Base-by-base conservation (phyloP, 2,329 filamentous ascomycete species). In the Talaromyces rugulosus region DNA sequence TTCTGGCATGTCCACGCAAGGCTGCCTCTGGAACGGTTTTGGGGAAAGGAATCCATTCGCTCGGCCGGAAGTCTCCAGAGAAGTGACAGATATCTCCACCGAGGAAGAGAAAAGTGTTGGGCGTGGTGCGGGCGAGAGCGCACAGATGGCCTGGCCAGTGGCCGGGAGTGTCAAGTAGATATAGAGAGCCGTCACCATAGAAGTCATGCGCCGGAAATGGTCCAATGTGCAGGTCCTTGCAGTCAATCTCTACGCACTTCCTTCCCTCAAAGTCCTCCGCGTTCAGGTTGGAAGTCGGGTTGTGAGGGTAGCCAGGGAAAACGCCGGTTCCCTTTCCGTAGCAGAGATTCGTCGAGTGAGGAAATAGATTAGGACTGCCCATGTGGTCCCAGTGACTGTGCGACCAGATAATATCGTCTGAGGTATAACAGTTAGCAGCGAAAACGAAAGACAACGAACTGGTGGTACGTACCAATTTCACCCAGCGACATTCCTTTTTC, bases 341-440 rank as follows among this genome's bases (percentile, higher is more conserved):
- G 52, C 52, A 54, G 52, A 54, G 52, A 27, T 54, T 54, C 36
- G 53, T 55, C n/a, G 31, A 55, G 9, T 5, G 53, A 36, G 53
- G 53, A 23, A 36, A 55, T 23, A 36, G 8, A 36, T 55, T 36
- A 16, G 53, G 53, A n/a, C 53, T 55, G 8, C 53, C 53, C 31
- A 55, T 55, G 27, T 55, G 53, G 36, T 55, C 31, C 53, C 53
- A 55, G 31, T 55, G 53, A 36, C 53, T 55, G 53, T 55, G 31
- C 9, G 61, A 68, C 67, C 67, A 72, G 33, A 72, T 65, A 18
- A 74, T 64, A 31, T 68, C 66, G n/a, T 64, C 68, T 62, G 58
- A 61, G 31, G 51, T 18, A 55, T 50, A 56, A 30, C 33, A 28
- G 58, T 58, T 31, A 31, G 50, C 30, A 53, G 11, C 9, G 23